Percentiles rank a stretch among this genome's conserved stretches.
phyloP scores from a whole-genome alignment of 1,284 basidiomycete genomes.

The Crocinoboletus sp. region DNA sequence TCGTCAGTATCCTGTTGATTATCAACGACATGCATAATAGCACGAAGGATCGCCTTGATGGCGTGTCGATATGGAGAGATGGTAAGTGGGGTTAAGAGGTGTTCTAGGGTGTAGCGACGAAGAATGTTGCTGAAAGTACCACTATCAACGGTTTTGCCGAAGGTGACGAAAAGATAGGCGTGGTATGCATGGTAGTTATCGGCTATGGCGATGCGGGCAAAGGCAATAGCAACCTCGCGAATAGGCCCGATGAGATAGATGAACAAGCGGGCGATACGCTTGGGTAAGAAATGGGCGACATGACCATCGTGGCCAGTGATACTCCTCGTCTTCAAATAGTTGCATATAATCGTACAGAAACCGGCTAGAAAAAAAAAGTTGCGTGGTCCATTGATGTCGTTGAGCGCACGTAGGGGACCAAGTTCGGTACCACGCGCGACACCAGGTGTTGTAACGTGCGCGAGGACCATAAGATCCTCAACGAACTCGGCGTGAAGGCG shows the following conservation, averaged over 20 bases:
- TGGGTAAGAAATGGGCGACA: background rate
- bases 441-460: background rate
- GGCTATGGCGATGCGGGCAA: background rate
- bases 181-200: background rate
- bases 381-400: background rate
- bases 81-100: background rate
- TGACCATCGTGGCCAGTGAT: background rate
- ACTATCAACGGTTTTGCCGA: background rate
- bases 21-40: too few relatives aligned
- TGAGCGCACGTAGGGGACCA: background rate
- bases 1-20: too few relatives aligned
- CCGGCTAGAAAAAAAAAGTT: constrained; percentile 1
- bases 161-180: background rate
- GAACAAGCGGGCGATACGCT: background rate
- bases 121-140: background rate
- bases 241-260: constrained; percentile 3
- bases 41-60: too few relatives aligned
- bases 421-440: background rate
- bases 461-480: background rate
- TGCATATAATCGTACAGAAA: constrained; percentile 1
- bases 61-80: background rate
- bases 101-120: background rate
- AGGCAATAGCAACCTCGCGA: background rate
- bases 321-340: constrained; percentile 2
- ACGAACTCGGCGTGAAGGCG: too few relatives aligned